Percentiles rank a stretch among this genome's conserved stretches.
phyloP scores from a whole-genome alignment of 306 rosid genomes.

The Fagus crenata region DNA sequence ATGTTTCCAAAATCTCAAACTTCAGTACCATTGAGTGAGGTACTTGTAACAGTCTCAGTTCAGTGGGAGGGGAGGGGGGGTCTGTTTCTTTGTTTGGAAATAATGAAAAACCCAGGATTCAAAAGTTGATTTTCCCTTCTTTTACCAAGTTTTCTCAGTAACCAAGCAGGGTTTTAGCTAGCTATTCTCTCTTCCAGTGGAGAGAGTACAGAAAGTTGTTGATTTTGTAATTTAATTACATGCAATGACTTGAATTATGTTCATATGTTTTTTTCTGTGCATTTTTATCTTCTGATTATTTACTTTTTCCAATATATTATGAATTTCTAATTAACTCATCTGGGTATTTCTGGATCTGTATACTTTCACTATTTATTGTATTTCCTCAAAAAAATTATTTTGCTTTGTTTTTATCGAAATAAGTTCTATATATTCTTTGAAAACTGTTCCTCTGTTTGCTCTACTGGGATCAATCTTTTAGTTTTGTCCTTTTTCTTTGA shows the following conservation, averaged over 20 bases:
- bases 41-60: constrained; percentile 2
- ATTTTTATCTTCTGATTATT: background rate
- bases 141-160: constrained; percentile 7
- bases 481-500: background rate
- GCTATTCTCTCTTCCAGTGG: background rate
- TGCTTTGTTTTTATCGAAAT: constrained; percentile 20
- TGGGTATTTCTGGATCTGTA: constrained; percentile 26
- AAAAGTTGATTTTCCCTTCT: constrained; percentile 11
- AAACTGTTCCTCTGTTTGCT: background rate
- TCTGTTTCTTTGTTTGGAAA: constrained; percentile 11
- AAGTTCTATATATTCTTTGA: background rate
- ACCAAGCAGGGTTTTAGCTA: constrained; percentile 11
- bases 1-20: background rate
- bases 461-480: background rate
- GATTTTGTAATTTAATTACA: background rate
- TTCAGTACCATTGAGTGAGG: background rate
- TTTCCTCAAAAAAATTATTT: background rate
- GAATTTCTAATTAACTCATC: constrained; percentile 4
- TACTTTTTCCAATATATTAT: background rate
- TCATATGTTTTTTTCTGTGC: constrained; percentile 8
- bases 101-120: constrained; percentile 6
- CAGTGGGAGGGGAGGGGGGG: background rate
- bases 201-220: background rate
- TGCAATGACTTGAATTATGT: constrained; percentile 25
- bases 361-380: background rate